These are phyloP conservation scores for Dryas integrifolia DNA, from an alignment of 331 rosid species.

Conservation along the genomic window DNA sequence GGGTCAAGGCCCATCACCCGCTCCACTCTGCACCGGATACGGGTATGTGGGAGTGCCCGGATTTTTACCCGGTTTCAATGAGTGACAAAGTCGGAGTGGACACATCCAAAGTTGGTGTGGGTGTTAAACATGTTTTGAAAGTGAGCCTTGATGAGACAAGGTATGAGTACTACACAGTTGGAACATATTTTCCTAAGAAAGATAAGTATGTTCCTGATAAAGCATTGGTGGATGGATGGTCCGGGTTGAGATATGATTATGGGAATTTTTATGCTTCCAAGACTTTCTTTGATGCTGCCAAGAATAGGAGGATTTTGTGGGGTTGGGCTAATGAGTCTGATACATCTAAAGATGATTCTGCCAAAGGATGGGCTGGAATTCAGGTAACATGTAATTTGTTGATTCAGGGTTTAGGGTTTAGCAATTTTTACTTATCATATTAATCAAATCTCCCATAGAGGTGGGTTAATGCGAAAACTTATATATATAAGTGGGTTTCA, in stretches of 20 bases:
- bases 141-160: slow-evolving; percentile 76
- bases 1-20: slow-evolving; percentile 71
- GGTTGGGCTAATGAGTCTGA: slow-evolving; percentile 99
- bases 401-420: no score
- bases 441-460: no score
- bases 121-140: slow-evolving; percentile 63
- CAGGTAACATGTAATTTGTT: slow-evolving; percentile 44
- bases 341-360: slow-evolving; percentile 15
- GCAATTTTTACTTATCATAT: no score
- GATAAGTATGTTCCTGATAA: slow-evolving; percentile 61
- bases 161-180: slow-evolving; percentile 72
- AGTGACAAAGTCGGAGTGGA: slow-evolving; percentile 45
- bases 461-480: no score
- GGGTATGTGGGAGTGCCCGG: slow-evolving; percentile 98
- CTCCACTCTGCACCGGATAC: slow-evolving; percentile 46
- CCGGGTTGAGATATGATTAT: slow-evolving; percentile 75
- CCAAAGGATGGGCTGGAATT: slow-evolving; percentile 90
- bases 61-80: slow-evolving; percentile 62
- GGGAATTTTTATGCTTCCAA: slow-evolving; percentile 93
- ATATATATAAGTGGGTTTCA: no score
- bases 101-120: slow-evolving; percentile 26
- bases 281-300: slow-evolving; percentile 63
- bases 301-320: slow-evolving; percentile 68
- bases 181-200: slow-evolving; percentile 29
- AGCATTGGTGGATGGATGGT: slow-evolving; percentile 59